Conservation (phyloP, 2,329 filamentous ascomycete species). For the Ploettnerulaceae sp. region DNA sequence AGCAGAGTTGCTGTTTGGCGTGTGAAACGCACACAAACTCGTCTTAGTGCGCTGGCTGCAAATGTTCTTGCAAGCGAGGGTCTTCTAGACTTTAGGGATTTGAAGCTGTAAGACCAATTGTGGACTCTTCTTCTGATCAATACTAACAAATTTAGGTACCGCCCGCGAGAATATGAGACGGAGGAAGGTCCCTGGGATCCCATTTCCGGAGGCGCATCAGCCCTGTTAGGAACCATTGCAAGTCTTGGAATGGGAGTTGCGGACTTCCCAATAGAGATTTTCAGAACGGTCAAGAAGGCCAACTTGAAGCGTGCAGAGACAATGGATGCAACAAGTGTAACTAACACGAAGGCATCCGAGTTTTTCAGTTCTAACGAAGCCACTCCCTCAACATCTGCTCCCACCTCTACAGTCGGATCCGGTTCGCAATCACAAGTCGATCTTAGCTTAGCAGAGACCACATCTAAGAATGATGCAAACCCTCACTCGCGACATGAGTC, state of each 20-base stretch:
- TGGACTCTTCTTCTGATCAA: too few relatives aligned
- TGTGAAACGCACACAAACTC: conserved; percentile 60
- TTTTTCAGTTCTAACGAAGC: conserved; percentile 10
- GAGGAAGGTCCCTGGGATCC: conserved; percentile 77
- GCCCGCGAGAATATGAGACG: conserved; percentile 65
- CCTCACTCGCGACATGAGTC: conserved; percentile 7
- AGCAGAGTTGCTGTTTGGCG: conserved; percentile 69
- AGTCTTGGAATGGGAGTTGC: conserved; percentile 78
- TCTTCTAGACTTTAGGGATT: conserved; percentile 60
- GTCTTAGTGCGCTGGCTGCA: conserved; percentile 68
- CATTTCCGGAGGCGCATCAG: conserved; percentile 69
- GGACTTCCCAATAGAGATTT: conserved; percentile 59
- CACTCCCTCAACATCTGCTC: conserved; percentile 14
- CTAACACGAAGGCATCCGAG: conserved; percentile 8
- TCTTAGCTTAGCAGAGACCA: conserved; percentile 10
- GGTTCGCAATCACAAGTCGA: conserved; percentile 16
- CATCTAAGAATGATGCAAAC: conserved; percentile 5
- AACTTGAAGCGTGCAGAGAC: conserved; percentile 16
- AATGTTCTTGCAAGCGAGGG: conserved; percentile 61
- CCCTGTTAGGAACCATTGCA: conserved; percentile 76
- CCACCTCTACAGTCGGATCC: conserved; percentile 7
- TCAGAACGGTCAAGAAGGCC: conserved; percentile 37
- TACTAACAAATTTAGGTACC: conserved; percentile 37
- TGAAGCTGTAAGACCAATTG: conserved; percentile 58
- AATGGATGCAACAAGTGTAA: background rate